Evolutionary conservation across 345 rosid genomes (phyloP).

Genomic region (Stellera chamaejasme): DNA sequence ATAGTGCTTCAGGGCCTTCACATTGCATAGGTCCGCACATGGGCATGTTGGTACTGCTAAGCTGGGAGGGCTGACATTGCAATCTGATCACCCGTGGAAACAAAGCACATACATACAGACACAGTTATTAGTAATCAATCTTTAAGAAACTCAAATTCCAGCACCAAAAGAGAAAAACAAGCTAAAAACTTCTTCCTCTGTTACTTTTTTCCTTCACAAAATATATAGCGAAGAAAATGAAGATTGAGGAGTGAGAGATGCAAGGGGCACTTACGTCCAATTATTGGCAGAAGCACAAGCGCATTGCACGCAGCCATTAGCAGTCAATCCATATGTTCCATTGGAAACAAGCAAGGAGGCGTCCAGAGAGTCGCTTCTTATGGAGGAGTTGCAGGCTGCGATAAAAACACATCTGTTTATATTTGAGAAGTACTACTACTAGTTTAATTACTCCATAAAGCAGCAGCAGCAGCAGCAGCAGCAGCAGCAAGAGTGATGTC

Average conservation of each 20-base stretch:
- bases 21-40: slow-evolving; percentile 57
- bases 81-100: slow-evolving; percentile 36
- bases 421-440: too few species aligned
- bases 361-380: slow-evolving; percentile 39
- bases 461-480: too few species aligned
- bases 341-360: slow-evolving; percentile 38
- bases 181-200: too few species aligned
- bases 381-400: slow-evolving; percentile 65
- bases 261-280: slow-evolving; percentile 45
- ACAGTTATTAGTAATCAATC: not conserved
- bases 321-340: slow-evolving; percentile 45
- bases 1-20: slow-evolving; percentile 22
- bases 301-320: slow-evolving; percentile 61
- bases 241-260: not conserved
- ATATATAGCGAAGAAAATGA: too few species aligned
- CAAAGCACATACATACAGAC: not conserved
- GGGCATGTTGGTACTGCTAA: slow-evolving; percentile 20
- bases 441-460: not conserved
- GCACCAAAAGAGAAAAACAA: too few species aligned
- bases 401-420: slow-evolving; percentile 7
- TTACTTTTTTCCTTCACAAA: too few species aligned
- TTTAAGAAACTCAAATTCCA: not conserved
- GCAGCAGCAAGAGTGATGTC: too few species aligned
- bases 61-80: slow-evolving; percentile 48
- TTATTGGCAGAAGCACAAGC: slow-evolving; percentile 44